These are phyloP conservation scores for Pseudogymnoascus sp. DNA, from an alignment of 2,329 filamentous ascomycete genomes.

Conservation along the genomic window DNA sequence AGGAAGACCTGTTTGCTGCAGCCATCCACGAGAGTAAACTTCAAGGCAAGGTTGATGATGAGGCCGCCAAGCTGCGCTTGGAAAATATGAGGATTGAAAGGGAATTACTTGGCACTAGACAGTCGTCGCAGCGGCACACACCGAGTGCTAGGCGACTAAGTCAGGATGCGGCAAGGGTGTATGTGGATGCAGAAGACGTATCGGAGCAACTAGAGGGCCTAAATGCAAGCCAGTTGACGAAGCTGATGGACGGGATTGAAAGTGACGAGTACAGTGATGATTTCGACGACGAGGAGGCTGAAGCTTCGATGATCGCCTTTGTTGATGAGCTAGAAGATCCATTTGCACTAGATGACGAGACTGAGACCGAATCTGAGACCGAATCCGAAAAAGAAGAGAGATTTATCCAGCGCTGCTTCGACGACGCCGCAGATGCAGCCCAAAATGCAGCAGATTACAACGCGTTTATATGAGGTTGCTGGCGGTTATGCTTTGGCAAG, in stretches of 20 bases:
- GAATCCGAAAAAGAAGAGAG: background rate
- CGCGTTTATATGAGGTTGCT: background rate
- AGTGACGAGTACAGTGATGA: background rate
- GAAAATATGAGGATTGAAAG: slow-evolving; percentile 1
- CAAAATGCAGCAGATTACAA: background rate
- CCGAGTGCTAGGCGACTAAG: background rate
- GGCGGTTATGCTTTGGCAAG: background rate
- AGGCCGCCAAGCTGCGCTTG: background rate
- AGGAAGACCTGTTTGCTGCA: slow-evolving; percentile 20
- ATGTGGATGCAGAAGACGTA: background rate
- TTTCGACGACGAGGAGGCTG: background rate
- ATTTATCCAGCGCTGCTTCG: background rate
- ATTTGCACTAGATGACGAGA: background rate
- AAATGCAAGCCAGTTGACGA: background rate
- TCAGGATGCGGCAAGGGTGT: background rate
- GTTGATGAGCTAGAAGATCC: background rate
- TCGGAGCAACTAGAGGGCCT: background rate
- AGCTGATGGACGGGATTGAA: background rate
- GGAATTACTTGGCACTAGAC: background rate
- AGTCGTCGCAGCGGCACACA: background rate
- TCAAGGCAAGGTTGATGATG: background rate
- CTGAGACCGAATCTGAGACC: background rate
- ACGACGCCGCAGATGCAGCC: background rate
- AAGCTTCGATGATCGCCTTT: background rate
- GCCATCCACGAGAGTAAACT: slow-evolving; percentile 19